Evolutionary conservation across 192 early-diverging fungal species (phyloP), one percentile per base, ranked within the genome.

Genomic region (Backusella psychrophila): DNA sequence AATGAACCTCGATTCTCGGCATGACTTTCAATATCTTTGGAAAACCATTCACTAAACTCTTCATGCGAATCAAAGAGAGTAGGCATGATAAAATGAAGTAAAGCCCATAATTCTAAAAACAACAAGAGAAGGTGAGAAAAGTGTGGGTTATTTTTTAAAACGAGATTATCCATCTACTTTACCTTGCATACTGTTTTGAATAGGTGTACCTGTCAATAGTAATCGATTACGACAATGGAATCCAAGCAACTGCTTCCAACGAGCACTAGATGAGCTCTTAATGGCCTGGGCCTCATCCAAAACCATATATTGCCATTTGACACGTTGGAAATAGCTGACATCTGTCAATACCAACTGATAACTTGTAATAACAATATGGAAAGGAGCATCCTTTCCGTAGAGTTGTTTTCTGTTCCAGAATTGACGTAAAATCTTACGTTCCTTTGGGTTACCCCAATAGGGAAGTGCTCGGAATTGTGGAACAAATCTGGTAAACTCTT

Each of bases 221-320:
- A 96, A 83, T 46, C 96, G 88, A 77, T 95, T 96, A 69, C 94
- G 93, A 76, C 91, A 94, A 75, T 94, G 91, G 82, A 96, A 93
- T 23, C 89, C 90, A 38, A 96, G 90, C 52, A 96, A 75, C 17
- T 90, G 91, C 74, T 95, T 93, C 95, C 96, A 97, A 34, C 94
- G 90, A n/a, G 91, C 88, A 82, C 90, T 85, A 7, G 91, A 84
- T n/a, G 93, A 96, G 76, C 90, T 93, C 82, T 97, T 97, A 83
- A 97, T 97, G 6, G 94, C 93, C 80, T 97, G 96, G 7, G 96
- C 96, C 83, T 97, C 96, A 81, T 97, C 96, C 38, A 97, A 85
- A 36, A 97, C 89, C 94, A 97, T 95, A 77, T 97, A 97, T 86
- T 96, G 94, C 96, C 96, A 97, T 82, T 93, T 92, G 70, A 95